These are phyloP conservation scores for Zymoseptoria brevis DNA, from an alignment of 2,329 filamentous ascomycete genomes.

Conservation along the genomic window DNA sequence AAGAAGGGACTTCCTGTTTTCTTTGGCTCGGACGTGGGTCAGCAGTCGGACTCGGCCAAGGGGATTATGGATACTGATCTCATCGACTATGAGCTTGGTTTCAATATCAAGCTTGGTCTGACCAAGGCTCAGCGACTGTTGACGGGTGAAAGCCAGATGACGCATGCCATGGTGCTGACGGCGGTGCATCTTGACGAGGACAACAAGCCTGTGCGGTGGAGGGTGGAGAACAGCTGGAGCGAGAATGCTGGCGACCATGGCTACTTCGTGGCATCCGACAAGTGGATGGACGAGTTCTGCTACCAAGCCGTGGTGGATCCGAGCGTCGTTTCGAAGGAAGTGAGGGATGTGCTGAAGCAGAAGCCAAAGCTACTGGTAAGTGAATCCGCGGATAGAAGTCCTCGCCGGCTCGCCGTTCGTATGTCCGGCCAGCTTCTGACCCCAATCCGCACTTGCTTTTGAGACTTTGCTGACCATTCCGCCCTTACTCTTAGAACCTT, in stretches of 20 bases:
- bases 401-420: too few relatives aligned
- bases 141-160: conserved; percentile 74
- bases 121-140: conserved; percentile 66
- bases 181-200: conserved; percentile 68
- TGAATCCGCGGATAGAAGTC: too few relatives aligned
- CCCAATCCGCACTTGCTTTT: too few relatives aligned
- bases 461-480: too few relatives aligned
- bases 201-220: conserved; percentile 64
- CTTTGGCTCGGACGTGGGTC: conserved; percentile 82
- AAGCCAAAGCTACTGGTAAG: conserved; percentile 57
- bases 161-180: conserved; percentile 86
- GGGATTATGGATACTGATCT: conserved; percentile 77
- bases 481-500: conserved; percentile 20
- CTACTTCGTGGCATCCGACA: conserved; percentile 84
- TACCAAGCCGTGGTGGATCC: conserved; percentile 83
- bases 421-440: too few relatives aligned
- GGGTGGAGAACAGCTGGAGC: conserved; percentile 84
- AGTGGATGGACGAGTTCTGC: conserved; percentile 57
- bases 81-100: conserved; percentile 74
- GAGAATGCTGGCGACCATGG: conserved; percentile 60
- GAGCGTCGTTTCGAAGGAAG: conserved; percentile 48
- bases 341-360: conserved; percentile 62
- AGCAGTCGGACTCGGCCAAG: conserved; percentile 59
- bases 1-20: conserved; percentile 72
- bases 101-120: conserved; percentile 66